Evolutionary conservation across 2,329 filamentous ascomycete species (phyloP).

Genomic region (Pseudohalonectria lignicola): DNA sequence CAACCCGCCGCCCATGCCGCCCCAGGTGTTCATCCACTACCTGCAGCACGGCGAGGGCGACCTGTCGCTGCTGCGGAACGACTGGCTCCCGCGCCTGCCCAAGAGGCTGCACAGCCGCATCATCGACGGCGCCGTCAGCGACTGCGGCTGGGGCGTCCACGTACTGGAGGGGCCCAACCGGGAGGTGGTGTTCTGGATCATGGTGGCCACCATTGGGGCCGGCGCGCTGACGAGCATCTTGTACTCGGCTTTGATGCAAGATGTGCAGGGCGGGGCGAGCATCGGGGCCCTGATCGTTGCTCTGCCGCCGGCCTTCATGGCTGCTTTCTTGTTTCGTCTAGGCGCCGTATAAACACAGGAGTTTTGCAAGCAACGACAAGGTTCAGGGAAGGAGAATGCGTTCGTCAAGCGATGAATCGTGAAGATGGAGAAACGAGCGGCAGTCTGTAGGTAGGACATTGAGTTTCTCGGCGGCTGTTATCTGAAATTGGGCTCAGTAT

Average conservation of each 20-base stretch:
- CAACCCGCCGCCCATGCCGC: slow-evolving; percentile 1
- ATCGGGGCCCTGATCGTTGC: not conserved
- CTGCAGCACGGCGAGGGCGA: slow-evolving; percentile 2
- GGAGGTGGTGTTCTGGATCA: slow-evolving; percentile 1
- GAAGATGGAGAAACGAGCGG: too few relatives aligned
- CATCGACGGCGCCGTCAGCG: slow-evolving; percentile 8
- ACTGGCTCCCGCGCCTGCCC: slow-evolving; percentile 16
- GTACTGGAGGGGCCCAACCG: slow-evolving; percentile 3
- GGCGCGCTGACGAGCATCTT: not conserved
- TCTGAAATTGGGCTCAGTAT: too few relatives aligned
- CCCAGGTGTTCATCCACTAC: slow-evolving; percentile 4
- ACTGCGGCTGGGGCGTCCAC: slow-evolving; percentile 4
- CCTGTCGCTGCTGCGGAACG: not conserved
- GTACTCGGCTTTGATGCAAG: not conserved
- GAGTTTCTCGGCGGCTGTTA: too few relatives aligned
- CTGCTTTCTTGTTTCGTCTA: not conserved
- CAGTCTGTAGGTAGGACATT: too few relatives aligned
- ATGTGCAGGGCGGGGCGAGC: not conserved
- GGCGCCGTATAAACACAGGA: slow-evolving; percentile 5
- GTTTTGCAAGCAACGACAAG: too few relatives aligned
- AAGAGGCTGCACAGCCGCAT: slow-evolving; percentile 10
- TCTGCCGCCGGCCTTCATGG: not conserved
- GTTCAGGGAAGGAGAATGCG: too few relatives aligned
- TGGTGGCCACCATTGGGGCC: not conserved
- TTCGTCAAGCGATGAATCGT: too few relatives aligned